phyloP scores from a whole-genome alignment of 2,329 filamentous ascomycete species.

The Cordyceps militaris region DNA sequence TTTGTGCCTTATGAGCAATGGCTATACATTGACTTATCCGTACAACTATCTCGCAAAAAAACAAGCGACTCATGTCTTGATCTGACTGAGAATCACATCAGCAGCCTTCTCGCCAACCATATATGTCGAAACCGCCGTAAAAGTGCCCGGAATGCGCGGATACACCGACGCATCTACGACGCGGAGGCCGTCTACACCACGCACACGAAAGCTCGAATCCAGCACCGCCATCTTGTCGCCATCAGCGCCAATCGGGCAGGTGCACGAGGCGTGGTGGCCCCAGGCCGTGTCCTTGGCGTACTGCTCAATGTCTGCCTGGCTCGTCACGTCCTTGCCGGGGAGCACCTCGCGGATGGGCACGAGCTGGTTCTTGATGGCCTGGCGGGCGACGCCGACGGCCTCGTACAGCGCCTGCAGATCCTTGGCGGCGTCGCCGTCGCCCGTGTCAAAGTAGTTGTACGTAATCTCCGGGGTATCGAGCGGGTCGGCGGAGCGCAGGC shows the following conservation, averaged over 20 bases:
- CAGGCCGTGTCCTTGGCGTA: constrained; percentile 27
- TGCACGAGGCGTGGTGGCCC: constrained; percentile 29
- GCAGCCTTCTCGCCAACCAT: constrained; percentile 29
- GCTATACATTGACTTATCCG: too few relatives aligned
- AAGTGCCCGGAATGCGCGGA: constrained; percentile 28
- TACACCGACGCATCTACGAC: constrained; percentile 41
- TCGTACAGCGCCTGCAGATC: constrained; percentile 50
- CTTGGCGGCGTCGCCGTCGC: constrained; percentile 37
- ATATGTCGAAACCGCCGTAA: constrained; percentile 26
- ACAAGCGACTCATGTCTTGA: not conserved
- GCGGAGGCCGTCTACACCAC: constrained; percentile 37
- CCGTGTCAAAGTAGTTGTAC: constrained; percentile 54
- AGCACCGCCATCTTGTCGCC: constrained; percentile 34
- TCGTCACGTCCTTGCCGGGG: constrained; percentile 16
- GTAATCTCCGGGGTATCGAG: constrained; percentile 55
- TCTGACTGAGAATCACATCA: constrained; percentile 21
- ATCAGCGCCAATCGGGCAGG: constrained; percentile 27
- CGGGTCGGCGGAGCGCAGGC: constrained; percentile 53
- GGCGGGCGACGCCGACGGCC: constrained; percentile 44
- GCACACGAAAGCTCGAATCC: constrained; percentile 41
- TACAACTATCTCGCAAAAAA: not conserved
- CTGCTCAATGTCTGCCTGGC: constrained; percentile 16
- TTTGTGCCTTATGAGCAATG: too few relatives aligned
- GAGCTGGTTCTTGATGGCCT: constrained; percentile 25
- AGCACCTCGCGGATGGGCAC: constrained; percentile 18